Conservation (phyloP, 208 protist genomes). For the Trypanosomatidae sp. region DNA sequence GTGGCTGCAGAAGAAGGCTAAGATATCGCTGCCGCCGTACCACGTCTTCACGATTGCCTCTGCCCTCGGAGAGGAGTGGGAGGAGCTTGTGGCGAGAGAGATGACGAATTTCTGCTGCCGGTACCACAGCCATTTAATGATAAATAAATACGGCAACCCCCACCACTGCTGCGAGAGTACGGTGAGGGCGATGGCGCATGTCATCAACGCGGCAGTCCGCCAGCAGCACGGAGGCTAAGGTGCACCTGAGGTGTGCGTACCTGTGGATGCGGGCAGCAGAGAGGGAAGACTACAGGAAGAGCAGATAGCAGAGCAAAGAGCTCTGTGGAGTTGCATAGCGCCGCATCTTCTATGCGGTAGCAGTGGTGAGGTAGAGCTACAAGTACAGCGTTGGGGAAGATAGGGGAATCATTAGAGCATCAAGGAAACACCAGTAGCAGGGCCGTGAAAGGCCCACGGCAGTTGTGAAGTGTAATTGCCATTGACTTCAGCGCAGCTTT, state of each 20-base stretch:
- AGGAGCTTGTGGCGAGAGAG: conserved; percentile 2
- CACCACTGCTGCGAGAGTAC: conserved; percentile 18
- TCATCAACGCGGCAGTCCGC: conserved; percentile 7
- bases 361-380: background rate
- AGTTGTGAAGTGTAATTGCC: background rate
- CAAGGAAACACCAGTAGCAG: background rate
- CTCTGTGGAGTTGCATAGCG: background rate
- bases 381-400: background rate
- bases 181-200: conserved; percentile 10
- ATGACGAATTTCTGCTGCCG: conserved; percentile 11
- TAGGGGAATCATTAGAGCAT: background rate
- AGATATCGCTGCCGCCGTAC: conserved; percentile 23
- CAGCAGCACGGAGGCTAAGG: background rate
- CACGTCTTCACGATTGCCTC: conserved; percentile 19
- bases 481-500: background rate
- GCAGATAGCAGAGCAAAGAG: background rate
- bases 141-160: conserved; percentile 17
- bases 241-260: background rate
- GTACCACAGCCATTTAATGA: conserved; percentile 13
- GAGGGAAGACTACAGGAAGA: background rate
- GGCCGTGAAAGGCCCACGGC: background rate
- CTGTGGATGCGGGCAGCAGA: background rate
- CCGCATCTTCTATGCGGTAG: background rate
- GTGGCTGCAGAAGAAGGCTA: conserved; percentile 12
- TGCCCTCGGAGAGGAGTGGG: conserved; percentile 18